Evolutionary conservation across 2,329 filamentous ascomycete species (phyloP).

Genomic region (Torrubiella hemipterigena): DNA sequence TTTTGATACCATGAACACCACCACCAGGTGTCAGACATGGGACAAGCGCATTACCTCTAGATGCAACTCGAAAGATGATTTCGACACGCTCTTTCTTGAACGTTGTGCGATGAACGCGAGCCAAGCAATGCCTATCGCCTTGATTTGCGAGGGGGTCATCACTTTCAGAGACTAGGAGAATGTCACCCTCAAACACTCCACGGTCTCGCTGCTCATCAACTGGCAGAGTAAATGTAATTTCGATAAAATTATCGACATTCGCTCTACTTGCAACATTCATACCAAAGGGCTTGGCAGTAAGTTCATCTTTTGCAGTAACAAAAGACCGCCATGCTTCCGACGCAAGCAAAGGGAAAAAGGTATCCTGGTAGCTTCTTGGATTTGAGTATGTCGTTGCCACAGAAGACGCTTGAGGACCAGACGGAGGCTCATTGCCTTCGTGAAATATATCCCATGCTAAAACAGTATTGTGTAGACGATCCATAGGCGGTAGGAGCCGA

Average conservation of each 20-base stretch:
- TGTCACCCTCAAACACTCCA: constrained; percentile 70
- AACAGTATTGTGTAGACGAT: constrained; percentile 71
- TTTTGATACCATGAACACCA: constrained; percentile 63
- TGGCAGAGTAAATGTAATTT: constrained; percentile 77
- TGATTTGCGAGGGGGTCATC: constrained; percentile 56
- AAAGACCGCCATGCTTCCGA: constrained; percentile 96
- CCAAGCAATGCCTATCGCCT: constrained; percentile 67
- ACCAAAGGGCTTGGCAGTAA: constrained; percentile 67
- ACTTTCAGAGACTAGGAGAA: constrained; percentile 71
- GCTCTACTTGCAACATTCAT: constrained; percentile 81
- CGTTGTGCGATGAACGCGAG: constrained; percentile 67
- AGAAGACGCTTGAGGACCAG: constrained; percentile 56
- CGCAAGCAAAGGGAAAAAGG: constrained; percentile 80
- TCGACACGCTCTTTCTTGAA: constrained; percentile 75
- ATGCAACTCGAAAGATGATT: constrained; percentile 73
- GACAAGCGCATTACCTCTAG: constrained; percentile 48
- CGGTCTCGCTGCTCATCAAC: constrained; percentile 58
- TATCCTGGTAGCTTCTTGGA: constrained; percentile 70
- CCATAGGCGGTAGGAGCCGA: constrained; percentile 79
- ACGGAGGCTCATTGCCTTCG: constrained; percentile 73
- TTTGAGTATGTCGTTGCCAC: constrained; percentile 71
- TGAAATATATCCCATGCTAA: constrained; percentile 95
- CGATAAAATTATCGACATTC: constrained; percentile 84
- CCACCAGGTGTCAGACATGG: constrained; percentile 55
- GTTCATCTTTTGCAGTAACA: constrained; percentile 79